Evolutionary conservation across 1,284 basidiomycete genomes (phyloP).

Genomic region (Boletellus deceptivus): DNA sequence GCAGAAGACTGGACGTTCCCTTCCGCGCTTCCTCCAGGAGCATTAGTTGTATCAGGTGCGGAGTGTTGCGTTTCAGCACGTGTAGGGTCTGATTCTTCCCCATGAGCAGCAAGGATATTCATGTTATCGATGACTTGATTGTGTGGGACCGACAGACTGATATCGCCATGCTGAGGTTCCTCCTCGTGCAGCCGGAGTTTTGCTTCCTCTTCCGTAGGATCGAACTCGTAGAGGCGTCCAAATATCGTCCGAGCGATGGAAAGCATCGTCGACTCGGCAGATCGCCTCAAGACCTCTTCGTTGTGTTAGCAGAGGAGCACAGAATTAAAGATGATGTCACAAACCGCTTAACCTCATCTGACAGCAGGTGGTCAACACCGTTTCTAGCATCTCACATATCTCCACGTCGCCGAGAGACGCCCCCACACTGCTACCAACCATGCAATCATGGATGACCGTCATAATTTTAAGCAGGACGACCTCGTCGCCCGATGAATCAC

Average conservation of each 20-base stretch:
- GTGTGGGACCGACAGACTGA: slow-evolving; percentile 55
- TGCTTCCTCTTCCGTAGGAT: slow-evolving; percentile 64
- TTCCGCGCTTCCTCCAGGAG: slow-evolving; percentile 5
- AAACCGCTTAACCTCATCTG: slow-evolving; percentile 92
- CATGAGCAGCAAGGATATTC: slow-evolving; percentile 9
- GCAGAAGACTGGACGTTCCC: slow-evolving; percentile 9
- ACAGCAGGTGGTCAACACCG: slow-evolving; percentile 95
- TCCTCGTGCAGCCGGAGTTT: slow-evolving; percentile 52
- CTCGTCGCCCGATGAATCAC: slow-evolving; percentile 94
- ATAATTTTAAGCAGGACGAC: slow-evolving; percentile 92
- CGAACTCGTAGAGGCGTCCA: slow-evolving; percentile 65
- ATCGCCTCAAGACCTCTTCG: slow-evolving; percentile 81
- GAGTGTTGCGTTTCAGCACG: not conserved
- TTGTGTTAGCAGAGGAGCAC: slow-evolving; percentile 15
- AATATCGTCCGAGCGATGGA: slow-evolving; percentile 84
- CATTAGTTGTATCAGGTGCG: not conserved
- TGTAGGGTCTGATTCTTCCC: not conserved
- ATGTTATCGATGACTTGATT: slow-evolving; percentile 5
- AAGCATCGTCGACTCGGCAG: slow-evolving; percentile 95
- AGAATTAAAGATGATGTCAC: slow-evolving; percentile 32
- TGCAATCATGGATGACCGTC: slow-evolving; percentile 84
- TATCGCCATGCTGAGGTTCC: slow-evolving; percentile 52
- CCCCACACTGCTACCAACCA: slow-evolving; percentile 66
- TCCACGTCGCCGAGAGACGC: slow-evolving; percentile 82
- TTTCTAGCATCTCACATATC: slow-evolving; percentile 98